A percentile compares a stretch with the other conserved stretches of the same genome.
Evolutionary conservation across 2,329 filamentous ascomycete species (phyloP).

Genomic region (Talaromyces pinophilus): DNA sequence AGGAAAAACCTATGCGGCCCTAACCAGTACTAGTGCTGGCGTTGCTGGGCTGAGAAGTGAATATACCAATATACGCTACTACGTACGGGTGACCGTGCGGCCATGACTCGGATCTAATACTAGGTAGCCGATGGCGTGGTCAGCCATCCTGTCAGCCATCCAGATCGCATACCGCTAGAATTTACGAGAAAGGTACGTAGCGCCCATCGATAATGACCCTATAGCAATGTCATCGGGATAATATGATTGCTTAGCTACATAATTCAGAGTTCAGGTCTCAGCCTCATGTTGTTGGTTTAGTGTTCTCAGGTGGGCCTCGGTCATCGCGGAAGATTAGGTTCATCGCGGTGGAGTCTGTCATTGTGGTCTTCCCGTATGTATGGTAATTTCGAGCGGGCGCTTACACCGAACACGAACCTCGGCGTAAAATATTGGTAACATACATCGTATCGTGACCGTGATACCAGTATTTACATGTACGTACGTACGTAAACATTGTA

Average conservation of each 20-base stretch:
- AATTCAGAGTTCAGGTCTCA: neutral
- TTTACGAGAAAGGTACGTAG: neutral
- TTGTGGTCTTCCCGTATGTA: neutral
- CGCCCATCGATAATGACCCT: neutral
- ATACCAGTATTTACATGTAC: neutral
- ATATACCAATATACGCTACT: neutral
- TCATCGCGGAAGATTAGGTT: conserved; percentile 36
- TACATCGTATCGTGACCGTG: neutral
- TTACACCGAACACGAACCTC: neutral
- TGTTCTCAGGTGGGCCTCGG: neutral
- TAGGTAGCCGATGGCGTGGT: neutral
- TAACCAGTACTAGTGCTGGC: neutral
- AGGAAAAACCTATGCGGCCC: neutral
- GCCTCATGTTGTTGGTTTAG: neutral
- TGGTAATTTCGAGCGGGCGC: neutral
- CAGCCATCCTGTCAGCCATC: neutral
- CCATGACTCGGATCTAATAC: neutral
- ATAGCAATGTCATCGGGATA: neutral
- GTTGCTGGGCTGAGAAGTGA: neutral
- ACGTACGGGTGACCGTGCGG: neutral
- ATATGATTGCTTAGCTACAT: neutral
- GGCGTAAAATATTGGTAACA: neutral
- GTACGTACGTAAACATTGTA: neutral
- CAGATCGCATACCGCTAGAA: neutral
- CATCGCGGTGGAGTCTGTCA: neutral